Conservation (phyloP, 2,329 filamentous ascomycete species). For the Epichloe uncinata region DNA sequence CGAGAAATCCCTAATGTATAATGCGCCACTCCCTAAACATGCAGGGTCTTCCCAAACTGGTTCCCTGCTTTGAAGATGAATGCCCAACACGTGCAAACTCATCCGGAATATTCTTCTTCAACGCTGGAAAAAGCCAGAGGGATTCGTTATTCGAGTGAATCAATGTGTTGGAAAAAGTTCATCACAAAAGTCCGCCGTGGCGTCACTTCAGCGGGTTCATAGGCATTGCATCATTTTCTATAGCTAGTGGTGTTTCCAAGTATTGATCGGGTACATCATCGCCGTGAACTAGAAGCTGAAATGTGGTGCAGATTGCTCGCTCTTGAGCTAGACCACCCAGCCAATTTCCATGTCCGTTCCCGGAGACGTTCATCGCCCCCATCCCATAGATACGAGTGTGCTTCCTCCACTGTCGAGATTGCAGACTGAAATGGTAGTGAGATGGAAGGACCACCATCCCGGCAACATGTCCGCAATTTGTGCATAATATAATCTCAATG, state of each 20-base stretch:
- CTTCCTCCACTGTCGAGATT: not conserved
- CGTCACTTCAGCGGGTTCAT: not conserved
- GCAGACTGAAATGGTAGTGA: not conserved
- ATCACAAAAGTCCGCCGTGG: not conserved
- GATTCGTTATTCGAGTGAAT: too few species aligned
- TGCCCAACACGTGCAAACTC: too few species aligned
- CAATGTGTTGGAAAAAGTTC: too few species aligned
- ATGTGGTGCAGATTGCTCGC: slow-evolving; percentile 8
- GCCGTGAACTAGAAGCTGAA: slow-evolving; percentile 7
- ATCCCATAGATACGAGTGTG: not conserved
- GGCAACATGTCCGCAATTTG: slow-evolving; percentile 5
- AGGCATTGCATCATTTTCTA: not conserved
- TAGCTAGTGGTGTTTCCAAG: not conserved
- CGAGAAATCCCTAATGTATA: too few species aligned
- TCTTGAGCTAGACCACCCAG: not conserved
- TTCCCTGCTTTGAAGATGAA: too few species aligned
- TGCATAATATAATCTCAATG: too few species aligned
- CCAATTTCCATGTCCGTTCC: not conserved
- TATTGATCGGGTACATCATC: slow-evolving; percentile 10
- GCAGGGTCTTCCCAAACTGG: too few species aligned
- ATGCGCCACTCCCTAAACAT: too few species aligned
- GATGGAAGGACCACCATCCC: slow-evolving; percentile 10
- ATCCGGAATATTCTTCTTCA: too few species aligned
- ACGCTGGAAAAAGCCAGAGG: too few species aligned
- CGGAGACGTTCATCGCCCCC: not conserved